Base-by-base conservation (phyloP, 2,329 filamentous ascomycete species). In the Acrocalymma vagum region DNA sequence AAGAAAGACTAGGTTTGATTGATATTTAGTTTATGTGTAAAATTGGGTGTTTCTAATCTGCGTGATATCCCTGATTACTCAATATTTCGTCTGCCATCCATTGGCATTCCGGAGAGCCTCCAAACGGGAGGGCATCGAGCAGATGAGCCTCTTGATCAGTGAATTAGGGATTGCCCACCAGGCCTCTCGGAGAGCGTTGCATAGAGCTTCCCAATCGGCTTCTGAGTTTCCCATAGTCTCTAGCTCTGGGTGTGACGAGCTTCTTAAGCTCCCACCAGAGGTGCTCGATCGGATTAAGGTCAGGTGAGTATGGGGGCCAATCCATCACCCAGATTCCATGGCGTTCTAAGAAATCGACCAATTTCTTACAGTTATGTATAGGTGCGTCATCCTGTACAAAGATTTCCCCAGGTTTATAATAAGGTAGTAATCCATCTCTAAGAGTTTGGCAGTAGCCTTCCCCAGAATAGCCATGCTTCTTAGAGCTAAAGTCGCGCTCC, bases 221-320 rank as follows among this genome's bases (percentile, higher is more conserved):
- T 17, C 14, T 9, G 31, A 24, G 9, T 34, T 17, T 26, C 40
- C 31, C 9, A 44, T 44, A 34, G 17, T 29, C 6, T 38, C 24
- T 25, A 48, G 37, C 18, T 48, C 31, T 13, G 36, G 45, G 20
- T 44, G 21, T 5, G 37, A 32, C 31, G 6, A 59, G 25, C 6
- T 22, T 21, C 18, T 56, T 56, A n/a, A 60, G 45, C 3, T 28
- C 29, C 26, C 36, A 47, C 55, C 39, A 62, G 6, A 50, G 15
- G 41, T 62, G 47, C 25, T 62, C 34, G 29, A 58, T 56, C 11
- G 48, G 55, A 34, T 60, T 63, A 16, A 60, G 38, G 29, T 61
- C 48, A 2, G 52, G 51, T 18, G 45, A 57, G 28, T 55, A 58
- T 7, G 46, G 45, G 2, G 46, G 55, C 14, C 27, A 53, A 11